Percentiles rank a stretch among this genome's conserved stretches.
Conservation (phyloP, 1,284 basidiomycete genomes). For the Microbotryum silenes-acaulis region DNA sequence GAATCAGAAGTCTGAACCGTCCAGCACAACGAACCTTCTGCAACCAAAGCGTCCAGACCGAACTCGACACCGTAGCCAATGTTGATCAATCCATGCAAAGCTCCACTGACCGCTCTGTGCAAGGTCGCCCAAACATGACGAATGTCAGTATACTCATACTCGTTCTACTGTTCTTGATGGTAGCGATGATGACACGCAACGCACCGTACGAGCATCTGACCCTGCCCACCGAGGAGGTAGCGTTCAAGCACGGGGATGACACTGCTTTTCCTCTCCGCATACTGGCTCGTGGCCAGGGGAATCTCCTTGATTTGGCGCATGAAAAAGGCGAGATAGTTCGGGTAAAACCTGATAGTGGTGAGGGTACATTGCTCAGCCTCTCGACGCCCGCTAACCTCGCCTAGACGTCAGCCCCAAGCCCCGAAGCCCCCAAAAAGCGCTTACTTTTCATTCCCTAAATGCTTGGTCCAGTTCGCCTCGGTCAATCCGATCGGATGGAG, state of each 20-base stretch:
- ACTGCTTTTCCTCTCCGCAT: constrained; percentile 16
- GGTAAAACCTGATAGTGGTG: constrained; percentile 26
- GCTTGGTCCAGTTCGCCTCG: constrained; percentile 32
- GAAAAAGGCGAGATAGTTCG: constrained; percentile 35
- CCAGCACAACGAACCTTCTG: constrained; percentile 30
- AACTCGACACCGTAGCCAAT: constrained; percentile 40
- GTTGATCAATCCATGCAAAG: constrained; percentile 40
- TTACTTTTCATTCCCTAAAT: constrained; percentile 32
- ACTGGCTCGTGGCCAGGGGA: constrained; percentile 5
- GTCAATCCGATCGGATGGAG: constrained; percentile 24
- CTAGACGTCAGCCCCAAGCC: too few relatives aligned
- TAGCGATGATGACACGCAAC: background rate
- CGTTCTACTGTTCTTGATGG: background rate
- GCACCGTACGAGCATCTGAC: constrained; percentile 31
- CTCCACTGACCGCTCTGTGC: constrained; percentile 36
- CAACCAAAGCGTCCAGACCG: constrained; percentile 31
- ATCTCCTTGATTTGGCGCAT: constrained; percentile 20
- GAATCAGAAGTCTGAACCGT: too few relatives aligned
- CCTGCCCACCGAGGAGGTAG: constrained; percentile 31
- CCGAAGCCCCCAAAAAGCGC: background rate
- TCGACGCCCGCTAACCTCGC: too few relatives aligned
- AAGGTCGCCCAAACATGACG: background rate
- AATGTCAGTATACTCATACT: background rate
- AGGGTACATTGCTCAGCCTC: background rate
- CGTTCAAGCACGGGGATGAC: constrained; percentile 30